Percentiles rank a stretch among this genome's conserved stretches.
Conservation (phyloP, 106 monocot species). For the Apostasia ramifera region DNA sequence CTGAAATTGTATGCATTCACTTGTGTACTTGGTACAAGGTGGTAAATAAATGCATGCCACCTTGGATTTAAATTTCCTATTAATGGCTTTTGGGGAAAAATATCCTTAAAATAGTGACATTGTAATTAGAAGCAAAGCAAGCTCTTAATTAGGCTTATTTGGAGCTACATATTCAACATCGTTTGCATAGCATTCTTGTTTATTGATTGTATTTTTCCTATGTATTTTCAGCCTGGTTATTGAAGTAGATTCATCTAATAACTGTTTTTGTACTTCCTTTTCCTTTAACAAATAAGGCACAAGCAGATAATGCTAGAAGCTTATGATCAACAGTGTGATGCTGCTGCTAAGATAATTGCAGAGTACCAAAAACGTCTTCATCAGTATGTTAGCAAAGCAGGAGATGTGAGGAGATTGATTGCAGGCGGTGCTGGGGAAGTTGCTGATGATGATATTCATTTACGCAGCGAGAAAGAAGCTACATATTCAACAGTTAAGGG, state of each 20-base stretch:
- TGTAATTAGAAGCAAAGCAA: no score
- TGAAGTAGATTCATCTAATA: not conserved
- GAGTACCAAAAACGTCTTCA: conserved; percentile 95
- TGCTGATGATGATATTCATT: conserved; percentile 35
- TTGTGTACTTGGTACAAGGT: no score
- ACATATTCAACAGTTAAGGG: conserved; percentile 82
- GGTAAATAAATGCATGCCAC: no score
- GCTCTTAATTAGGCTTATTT: no score
- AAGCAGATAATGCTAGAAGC: conserved; percentile 92
- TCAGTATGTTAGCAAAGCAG: conserved; percentile 85
- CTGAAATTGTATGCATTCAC: no score
- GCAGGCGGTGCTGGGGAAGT: conserved; percentile 15
- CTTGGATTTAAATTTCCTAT: no score
- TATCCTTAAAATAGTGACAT: no score
- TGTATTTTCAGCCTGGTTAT: no score
- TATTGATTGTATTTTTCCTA: not conserved
- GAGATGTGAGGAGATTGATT: conserved; percentile 52
- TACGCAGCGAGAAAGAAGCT: conserved; percentile 45
- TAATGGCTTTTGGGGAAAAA: no score
- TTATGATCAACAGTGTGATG: conserved; percentile 92
- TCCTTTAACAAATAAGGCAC: conserved; percentile 47
- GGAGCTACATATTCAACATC: no score
- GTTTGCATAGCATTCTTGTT: not conserved
- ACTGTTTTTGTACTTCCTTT: conserved; percentile 10
- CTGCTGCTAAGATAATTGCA: conserved; percentile 85